Conservation (phyloP, 306 rosid genomes). For the Casuarina glauca region DNA sequence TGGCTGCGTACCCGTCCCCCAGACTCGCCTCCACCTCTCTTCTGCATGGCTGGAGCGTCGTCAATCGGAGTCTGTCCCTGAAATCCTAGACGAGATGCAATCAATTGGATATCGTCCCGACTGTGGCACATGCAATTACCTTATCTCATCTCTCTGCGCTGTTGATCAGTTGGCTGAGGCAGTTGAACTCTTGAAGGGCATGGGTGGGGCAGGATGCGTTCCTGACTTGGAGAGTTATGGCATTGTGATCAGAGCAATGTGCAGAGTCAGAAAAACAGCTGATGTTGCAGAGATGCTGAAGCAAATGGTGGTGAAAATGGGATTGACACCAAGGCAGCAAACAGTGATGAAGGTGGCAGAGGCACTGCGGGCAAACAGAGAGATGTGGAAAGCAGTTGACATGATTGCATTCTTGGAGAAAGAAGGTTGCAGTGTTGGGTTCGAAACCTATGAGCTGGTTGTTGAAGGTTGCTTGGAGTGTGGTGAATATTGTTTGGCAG, state of each 20-base stretch:
- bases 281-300: slow-evolving; percentile 51
- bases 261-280: slow-evolving; percentile 51
- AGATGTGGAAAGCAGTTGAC: slow-evolving; percentile 67
- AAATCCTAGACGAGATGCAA: slow-evolving; percentile 60
- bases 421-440: slow-evolving; percentile 53
- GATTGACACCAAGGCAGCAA: slow-evolving; percentile 52
- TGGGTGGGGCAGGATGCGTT: slow-evolving; percentile 72
- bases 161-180: slow-evolving; percentile 52
- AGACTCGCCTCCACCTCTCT: slow-evolving; percentile 63
- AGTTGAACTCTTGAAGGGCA: slow-evolving; percentile 54
- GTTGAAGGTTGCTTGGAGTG: slow-evolving; percentile 76
- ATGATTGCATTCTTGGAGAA: slow-evolving; percentile 59
- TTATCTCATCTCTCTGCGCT: slow-evolving; percentile 57
- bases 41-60: slow-evolving; percentile 58
- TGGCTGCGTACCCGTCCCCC: slow-evolving; percentile 67
- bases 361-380: slow-evolving; percentile 59
- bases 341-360: slow-evolving; percentile 42
- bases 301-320: slow-evolving; percentile 49
- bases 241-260: slow-evolving; percentile 55
- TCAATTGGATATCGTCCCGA: slow-evolving; percentile 71
- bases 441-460: slow-evolving; percentile 73
- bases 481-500: slow-evolving; percentile 69
- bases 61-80: slow-evolving; percentile 42
- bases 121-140: slow-evolving; percentile 58
- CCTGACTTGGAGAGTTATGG: slow-evolving; percentile 68